These are phyloP conservation scores for Choiromyces venosus DNA, from an alignment of 495 filamentous ascomycete species.

Conservation along the genomic window DNA sequence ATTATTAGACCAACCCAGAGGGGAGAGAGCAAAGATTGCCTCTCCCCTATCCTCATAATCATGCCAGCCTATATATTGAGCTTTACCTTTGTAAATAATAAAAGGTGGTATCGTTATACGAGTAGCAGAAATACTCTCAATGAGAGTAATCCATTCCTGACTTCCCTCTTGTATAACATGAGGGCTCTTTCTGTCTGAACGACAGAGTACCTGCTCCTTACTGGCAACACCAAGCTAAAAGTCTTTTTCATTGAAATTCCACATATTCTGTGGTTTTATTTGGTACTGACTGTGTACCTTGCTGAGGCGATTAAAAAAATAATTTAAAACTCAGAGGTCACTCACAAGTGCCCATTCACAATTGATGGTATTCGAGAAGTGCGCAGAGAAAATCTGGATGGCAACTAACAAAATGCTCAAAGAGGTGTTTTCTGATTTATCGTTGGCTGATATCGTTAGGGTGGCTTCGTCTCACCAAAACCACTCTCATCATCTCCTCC, in stretches of 20 bases:
- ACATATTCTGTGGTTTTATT: neutral
- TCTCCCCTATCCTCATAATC: conserved; percentile 8
- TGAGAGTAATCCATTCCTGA: conserved; percentile 14
- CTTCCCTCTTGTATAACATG: conserved; percentile 6
- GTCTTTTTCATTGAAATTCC: conserved; percentile 12
- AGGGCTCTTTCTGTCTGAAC: conserved; percentile 3
- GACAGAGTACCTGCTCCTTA: conserved; percentile 1
- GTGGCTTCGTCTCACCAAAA: no score
- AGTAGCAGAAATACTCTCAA: conserved; percentile 10
- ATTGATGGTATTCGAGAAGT: conserved; percentile 8
- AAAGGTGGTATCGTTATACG: conserved; percentile 8
- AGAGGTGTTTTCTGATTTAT: no score
- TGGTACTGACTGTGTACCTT: neutral
- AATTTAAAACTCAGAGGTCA: neutral
- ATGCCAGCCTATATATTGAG: neutral
- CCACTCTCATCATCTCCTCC: no score
- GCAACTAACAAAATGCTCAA: conserved; percentile 5
- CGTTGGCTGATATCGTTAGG: no score
- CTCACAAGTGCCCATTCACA: conserved; percentile 1
- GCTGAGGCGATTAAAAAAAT: neutral
- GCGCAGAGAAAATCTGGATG: neutral
- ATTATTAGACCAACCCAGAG: conserved; percentile 10
- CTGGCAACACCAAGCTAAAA: neutral
- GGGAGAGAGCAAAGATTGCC: conserved; percentile 3
- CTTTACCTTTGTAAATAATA: conserved; percentile 9